Percentiles rank a stretch among this genome's conserved stretches.
These are phyloP conservation scores for Pseudopyrenochaeta lycopersici DNA, from an alignment of 2,329 filamentous ascomycete genomes.

Conservation along the genomic window DNA sequence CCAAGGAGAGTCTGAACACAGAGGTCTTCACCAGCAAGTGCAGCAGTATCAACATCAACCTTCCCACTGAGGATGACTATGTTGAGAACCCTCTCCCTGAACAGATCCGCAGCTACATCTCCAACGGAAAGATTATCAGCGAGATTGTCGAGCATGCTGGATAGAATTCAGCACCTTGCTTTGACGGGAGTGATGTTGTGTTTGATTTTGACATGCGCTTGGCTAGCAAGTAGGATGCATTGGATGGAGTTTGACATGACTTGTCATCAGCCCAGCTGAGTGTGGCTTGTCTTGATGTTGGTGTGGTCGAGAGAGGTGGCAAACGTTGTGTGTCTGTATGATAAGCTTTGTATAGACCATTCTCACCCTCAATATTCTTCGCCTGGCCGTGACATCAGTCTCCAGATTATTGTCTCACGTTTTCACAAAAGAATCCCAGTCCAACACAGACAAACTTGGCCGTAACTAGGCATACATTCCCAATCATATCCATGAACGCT, in stretches of 20 bases:
- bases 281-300: background rate
- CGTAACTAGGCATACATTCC: no score
- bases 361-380: background rate
- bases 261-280: background rate
- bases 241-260: constrained; percentile 25
- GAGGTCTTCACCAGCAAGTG: constrained; percentile 93
- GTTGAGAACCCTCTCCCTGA: constrained; percentile 87
- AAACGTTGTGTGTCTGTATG: background rate
- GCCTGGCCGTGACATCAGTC: background rate
- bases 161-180: constrained; percentile 50
- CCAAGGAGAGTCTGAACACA: constrained; percentile 77
- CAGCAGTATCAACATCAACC: constrained; percentile 84
- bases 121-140: constrained; percentile 79
- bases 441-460: no score
- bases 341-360: constrained; percentile 1
- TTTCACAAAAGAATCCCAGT: no score
- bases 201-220: background rate
- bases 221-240: constrained; percentile 18
- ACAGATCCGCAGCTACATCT: constrained; percentile 85
- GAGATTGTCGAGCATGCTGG: constrained; percentile 97
- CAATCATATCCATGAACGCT: no score
- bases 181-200: no score
- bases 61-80: constrained; percentile 80
- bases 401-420: no score
- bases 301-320: background rate